Percentiles rank a stretch among this genome's conserved stretches.
These are phyloP conservation scores for Phycomyces nitens DNA, from an alignment of 192 early-diverging fungal genomes.

Conservation along the genomic window DNA sequence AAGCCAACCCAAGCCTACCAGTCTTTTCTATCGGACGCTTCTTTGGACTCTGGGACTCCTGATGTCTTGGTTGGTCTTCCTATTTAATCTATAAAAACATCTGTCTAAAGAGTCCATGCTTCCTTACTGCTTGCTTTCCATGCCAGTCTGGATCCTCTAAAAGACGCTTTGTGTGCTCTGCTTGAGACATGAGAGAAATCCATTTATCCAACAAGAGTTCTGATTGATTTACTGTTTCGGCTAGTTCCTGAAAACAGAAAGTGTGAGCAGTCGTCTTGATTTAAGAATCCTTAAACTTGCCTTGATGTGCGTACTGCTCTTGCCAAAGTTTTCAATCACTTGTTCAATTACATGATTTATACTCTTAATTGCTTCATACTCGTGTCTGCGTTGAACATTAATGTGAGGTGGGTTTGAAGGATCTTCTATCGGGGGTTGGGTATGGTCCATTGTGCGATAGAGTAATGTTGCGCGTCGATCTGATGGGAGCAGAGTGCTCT, in stretches of 20 bases:
- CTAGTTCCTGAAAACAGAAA: slow-evolving; percentile 40
- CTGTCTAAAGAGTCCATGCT: too few relatives aligned
- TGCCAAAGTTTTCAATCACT: slow-evolving; percentile 17
- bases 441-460: slow-evolving; percentile 10
- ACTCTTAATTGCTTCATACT: slow-evolving; percentile 13
- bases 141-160: slow-evolving; percentile 49
- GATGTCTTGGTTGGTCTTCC: too few relatives aligned
- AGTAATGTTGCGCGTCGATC: slow-evolving; percentile 11
- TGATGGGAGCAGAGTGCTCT: not conserved
- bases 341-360: slow-evolving; percentile 12
- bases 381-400: slow-evolving; percentile 11
- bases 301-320: slow-evolving; percentile 4
- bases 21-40: too few relatives aligned
- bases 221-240: slow-evolving; percentile 51
- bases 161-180: slow-evolving; percentile 46
- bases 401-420: slow-evolving; percentile 14
- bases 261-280: not conserved
- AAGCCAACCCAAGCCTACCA: too few relatives aligned
- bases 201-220: slow-evolving; percentile 52
- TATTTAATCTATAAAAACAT: too few relatives aligned
- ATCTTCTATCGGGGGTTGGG: slow-evolving; percentile 18
- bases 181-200: slow-evolving; percentile 52
- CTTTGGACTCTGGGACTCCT: too few relatives aligned
- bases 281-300: not conserved
- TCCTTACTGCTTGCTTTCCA: slow-evolving; percentile 36